These are phyloP conservation scores for Aphanomyces stellatus DNA, from an alignment of 352 stramenopile genomes.

Conservation along the genomic window DNA sequence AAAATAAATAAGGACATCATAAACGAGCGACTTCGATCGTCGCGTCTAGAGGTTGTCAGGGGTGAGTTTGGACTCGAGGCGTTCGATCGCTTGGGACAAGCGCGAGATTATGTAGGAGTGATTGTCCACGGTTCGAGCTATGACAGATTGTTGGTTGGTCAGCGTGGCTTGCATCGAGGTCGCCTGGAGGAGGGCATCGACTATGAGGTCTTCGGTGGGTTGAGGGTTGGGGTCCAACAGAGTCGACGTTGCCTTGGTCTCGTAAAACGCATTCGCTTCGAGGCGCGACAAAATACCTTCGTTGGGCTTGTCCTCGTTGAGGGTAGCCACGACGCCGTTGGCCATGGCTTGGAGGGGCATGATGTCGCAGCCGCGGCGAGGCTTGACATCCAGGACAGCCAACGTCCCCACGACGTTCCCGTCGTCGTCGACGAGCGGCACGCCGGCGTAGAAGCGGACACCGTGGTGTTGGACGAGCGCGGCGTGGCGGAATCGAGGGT, in stretches of 20 bases:
- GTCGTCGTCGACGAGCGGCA: constrained; percentile 28
- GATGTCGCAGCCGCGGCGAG: background rate
- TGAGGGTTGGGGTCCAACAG: background rate
- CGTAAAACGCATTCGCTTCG: background rate
- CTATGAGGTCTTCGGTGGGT: background rate
- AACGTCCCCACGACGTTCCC: constrained; percentile 8
- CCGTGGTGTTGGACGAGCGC: constrained; percentile 66
- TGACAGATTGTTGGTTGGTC: background rate
- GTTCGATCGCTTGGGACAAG: background rate
- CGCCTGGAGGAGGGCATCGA: background rate
- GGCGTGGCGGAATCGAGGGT: constrained; percentile 82
- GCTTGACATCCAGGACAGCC: background rate
- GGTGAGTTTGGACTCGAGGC: constrained; percentile 18
- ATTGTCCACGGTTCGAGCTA: background rate
- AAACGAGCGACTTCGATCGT: too few relatives aligned
- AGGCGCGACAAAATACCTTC: background rate
- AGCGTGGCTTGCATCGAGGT: background rate
- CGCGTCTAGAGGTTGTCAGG: too few relatives aligned
- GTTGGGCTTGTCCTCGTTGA: background rate
- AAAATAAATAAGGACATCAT: background rate
- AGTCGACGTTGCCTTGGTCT: background rate
- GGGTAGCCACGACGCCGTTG: background rate
- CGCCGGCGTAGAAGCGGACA: constrained; percentile 91
- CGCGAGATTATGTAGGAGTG: constrained; percentile 6
- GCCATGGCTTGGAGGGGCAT: background rate